Conservation (phyloP, 164 flowering plant species). For the Vitis vinifera region ASM3070453v1 NC_081819.1:20561001-20561500, state of each 20-base stretch:
- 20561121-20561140: conserved; percentile 79
- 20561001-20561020: background rate
- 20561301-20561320: background rate
- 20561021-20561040: background rate
- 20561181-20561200: background rate
- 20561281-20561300: background rate
- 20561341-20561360: conserved; percentile 74
- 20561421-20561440: conserved; percentile 49
- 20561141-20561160: conserved; percentile 74
- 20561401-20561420: conserved; percentile 71
- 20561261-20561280: background rate
- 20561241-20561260: background rate
- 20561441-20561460: background rate
- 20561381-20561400: conserved; percentile 62
- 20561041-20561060: background rate
- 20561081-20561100: conserved; percentile 76
- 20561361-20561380: conserved; percentile 73
- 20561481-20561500: background rate
- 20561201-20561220: background rate
- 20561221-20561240: no score
- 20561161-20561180: conserved; percentile 41
- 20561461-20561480: background rate
- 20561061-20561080: conserved; percentile 38
- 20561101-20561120: conserved; percentile 61
- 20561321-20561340: background rate